Evolutionary conservation across 1,284 basidiomycete genomes (phyloP).

Genomic region (Ganoderma lucidum): DNA sequence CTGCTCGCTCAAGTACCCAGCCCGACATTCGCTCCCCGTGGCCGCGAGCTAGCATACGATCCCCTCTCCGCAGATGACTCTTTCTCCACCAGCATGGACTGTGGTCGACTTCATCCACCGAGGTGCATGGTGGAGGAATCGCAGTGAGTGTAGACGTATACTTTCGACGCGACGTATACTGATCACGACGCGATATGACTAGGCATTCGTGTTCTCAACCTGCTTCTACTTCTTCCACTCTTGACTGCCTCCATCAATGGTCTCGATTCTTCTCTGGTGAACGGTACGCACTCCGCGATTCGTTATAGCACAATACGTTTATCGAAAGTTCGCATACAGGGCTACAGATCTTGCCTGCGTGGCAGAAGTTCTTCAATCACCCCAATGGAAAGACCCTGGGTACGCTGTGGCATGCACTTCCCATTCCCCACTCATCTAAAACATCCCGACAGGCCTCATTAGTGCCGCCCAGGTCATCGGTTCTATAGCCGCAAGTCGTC

Average conservation of each 20-base stretch:
- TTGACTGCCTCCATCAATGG: conserved; percentile 69
- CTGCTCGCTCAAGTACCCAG: conserved; percentile 9
- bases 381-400: conserved; percentile 63
- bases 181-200: background rate
- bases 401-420: conserved; percentile 35
- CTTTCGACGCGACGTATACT: background rate
- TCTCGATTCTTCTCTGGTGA: conserved; percentile 67
- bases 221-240: conserved; percentile 65
- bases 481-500: conserved; percentile 56
- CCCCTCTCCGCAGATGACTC: conserved; percentile 29
- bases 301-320: background rate
- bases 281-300: conserved; percentile 50
- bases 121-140: conserved; percentile 69
- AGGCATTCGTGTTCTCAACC: conserved; percentile 69
- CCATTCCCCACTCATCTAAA: background rate
- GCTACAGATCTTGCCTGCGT: conserved; percentile 69
- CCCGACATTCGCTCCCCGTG: conserved; percentile 15
- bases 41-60: conserved; percentile 9
- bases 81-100: conserved; percentile 54
- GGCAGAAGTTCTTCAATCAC: conserved; percentile 60
- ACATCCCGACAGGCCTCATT: conserved; percentile 55
- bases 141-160: conserved; percentile 48
- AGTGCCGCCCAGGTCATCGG: conserved; percentile 71
- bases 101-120: conserved; percentile 64
- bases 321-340: conserved; percentile 44